Evolutionary conservation across 371 early-diverging fungal species (phyloP), one percentile per base, ranked within the genome.

Genomic region (Saksenaea vasiformis): DNA sequence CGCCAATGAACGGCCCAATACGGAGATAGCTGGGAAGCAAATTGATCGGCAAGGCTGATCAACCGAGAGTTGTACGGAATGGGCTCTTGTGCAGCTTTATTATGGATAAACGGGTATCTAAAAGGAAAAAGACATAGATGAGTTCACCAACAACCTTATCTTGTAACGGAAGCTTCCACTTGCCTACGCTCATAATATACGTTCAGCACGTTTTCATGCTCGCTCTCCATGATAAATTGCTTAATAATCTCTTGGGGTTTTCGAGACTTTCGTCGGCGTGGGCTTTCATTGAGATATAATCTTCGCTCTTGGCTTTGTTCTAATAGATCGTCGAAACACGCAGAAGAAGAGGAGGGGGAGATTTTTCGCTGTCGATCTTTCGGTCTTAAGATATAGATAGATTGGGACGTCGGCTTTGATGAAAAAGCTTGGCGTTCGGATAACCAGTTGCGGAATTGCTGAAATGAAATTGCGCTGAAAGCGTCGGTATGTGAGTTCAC

Each of bases 1-100:
- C 77, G 71, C 77, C 77, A 76, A 58, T 76, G 77, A 8, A 76
- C 68, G 27, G 77, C 77, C 47, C 68, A 58, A 54, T 68, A 76
- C 5, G 73, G 73, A 2, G 66, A 55, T 4, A 76, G 28, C 11
- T 58, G 19, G 14, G 17, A 19, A 1, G 71, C 64, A n/a, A 73
- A 56, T 9, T 58, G 24, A 36, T 68, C 54, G 10, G 72, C 71
- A 7, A 67, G 17, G 1, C 35, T n/a, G 1, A 57, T 62, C 22
- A 70, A 55, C n/a, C 57, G 56, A 41, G 66, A 56, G 54, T 62
- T 77, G 64, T 77, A 77, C 3, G 73, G 67, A 37, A 77, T 68
- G 10, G 73, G 67, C 1, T 36, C 41, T n/a, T 67, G 59, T 2
- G 67, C 56, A 14, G 63, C 71, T 41, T 66, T 54, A 22, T 73